Conservation (phyloP, 768 basidiomycete genomes). For the Leucosporidium scottii region DNA sequence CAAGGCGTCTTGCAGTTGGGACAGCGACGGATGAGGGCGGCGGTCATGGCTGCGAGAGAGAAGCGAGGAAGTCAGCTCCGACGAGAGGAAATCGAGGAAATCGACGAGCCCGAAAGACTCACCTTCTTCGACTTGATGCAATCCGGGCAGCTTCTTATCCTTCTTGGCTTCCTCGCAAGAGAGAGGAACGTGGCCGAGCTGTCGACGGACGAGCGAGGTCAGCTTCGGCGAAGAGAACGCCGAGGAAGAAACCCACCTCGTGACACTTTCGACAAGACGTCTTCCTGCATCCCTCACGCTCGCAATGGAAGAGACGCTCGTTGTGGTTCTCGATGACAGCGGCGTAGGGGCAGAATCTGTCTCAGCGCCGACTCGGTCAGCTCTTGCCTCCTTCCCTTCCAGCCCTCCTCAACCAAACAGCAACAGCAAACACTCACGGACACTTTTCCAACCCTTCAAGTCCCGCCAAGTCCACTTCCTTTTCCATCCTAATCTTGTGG, state of each 20-base stretch:
- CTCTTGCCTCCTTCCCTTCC: too few relatives aligned
- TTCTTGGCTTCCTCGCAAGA: conserved; percentile 37
- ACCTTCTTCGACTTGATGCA: conserved; percentile 38
- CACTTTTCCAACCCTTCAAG: conserved; percentile 23
- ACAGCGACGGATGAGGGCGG: conserved; percentile 41
- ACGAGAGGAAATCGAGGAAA: too few relatives aligned
- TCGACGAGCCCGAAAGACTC: too few relatives aligned
- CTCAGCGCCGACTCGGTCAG: too few relatives aligned
- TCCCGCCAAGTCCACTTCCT: conserved; percentile 30
- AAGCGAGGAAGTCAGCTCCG: too few relatives aligned
- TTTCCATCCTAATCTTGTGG: conserved; percentile 33
- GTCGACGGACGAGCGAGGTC: not conserved
- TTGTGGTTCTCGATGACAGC: conserved; percentile 31
- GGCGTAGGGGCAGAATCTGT: conserved; percentile 33
- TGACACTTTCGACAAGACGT: conserved; percentile 32
- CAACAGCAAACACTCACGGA: conserved; percentile 21
- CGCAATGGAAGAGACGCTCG: conserved; percentile 33
- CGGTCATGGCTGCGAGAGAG: conserved; percentile 41
- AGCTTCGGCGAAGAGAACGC: too few relatives aligned
- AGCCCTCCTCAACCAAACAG: not conserved
- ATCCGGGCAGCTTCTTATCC: conserved; percentile 40
- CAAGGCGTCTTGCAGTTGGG: conserved; percentile 42
- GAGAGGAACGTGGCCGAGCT: conserved; percentile 43
- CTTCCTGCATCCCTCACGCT: conserved; percentile 28
- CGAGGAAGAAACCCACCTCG: conserved; percentile 14